These are phyloP conservation scores for Chalaropsis thielavioides DNA, from an alignment of 2,329 filamentous ascomycete genomes.

Conservation along the genomic window DNA sequence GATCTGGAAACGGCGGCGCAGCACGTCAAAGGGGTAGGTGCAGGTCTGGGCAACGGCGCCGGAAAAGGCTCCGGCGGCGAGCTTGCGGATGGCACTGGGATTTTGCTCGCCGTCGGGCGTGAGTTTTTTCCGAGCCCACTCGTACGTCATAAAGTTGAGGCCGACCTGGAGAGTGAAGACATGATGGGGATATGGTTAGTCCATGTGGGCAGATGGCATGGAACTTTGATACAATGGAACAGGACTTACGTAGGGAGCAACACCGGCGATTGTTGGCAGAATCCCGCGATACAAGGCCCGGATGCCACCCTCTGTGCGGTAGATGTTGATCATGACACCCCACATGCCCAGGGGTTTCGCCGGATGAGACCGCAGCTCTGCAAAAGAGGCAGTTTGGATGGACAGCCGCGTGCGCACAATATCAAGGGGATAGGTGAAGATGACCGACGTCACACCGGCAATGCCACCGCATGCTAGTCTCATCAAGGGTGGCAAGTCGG, in stretches of 20 bases:
- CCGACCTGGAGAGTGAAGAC: slow-evolving; percentile 48
- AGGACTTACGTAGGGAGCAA: slow-evolving; percentile 68
- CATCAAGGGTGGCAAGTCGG: slow-evolving; percentile 55
- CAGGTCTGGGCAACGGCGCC: slow-evolving; percentile 92
- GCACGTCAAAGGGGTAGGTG: slow-evolving; percentile 96
- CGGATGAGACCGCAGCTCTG: slow-evolving; percentile 50
- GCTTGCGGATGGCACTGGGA: slow-evolving; percentile 63
- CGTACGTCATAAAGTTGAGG: slow-evolving; percentile 97
- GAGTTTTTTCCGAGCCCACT: slow-evolving; percentile 67
- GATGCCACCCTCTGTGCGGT: slow-evolving; percentile 77
- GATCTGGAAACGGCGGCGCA: slow-evolving; percentile 89
- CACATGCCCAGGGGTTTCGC: slow-evolving; percentile 83
- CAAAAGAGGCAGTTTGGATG: slow-evolving; percentile 95
- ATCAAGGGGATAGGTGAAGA: slow-evolving; percentile 88
- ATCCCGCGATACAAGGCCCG: slow-evolving; percentile 86
- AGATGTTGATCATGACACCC: slow-evolving; percentile 67
- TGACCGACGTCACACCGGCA: slow-evolving; percentile 89
- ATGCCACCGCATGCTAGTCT: slow-evolving; percentile 80
- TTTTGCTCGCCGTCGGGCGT: slow-evolving; percentile 81
- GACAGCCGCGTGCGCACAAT: slow-evolving; percentile 92
- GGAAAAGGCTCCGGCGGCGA: slow-evolving; percentile 83
- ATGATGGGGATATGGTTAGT: not conserved
- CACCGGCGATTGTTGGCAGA: slow-evolving; percentile 81
- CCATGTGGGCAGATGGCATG: not conserved
- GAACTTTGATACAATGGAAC: too few species aligned